Conservation (phyloP, 2,329 filamentous ascomycete genomes). For the Periconia macrospinosa region DNA sequence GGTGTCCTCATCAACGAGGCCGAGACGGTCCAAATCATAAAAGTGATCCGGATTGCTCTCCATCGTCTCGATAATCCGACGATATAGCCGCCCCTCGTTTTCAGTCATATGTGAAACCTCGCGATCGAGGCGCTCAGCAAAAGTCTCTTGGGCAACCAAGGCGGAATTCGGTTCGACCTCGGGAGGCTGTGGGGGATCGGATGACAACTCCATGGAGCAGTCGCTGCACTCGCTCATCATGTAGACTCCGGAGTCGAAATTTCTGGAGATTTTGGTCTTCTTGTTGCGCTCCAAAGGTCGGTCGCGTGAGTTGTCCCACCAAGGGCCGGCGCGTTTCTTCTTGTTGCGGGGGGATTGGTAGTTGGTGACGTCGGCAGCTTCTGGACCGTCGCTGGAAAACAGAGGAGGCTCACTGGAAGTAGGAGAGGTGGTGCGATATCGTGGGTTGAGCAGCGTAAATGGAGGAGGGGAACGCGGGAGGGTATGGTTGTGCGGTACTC, state of each 20-base stretch:
- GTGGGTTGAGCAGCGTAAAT: slow-evolving; percentile 15
- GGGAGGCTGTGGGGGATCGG: neutral
- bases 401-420: slow-evolving; percentile 37
- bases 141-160: neutral
- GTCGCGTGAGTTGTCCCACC: slow-evolving; percentile 27
- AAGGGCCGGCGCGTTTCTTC: slow-evolving; percentile 35
- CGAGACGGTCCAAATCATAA: neutral
- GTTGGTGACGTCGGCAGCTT: slow-evolving; percentile 31
- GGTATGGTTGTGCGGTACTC: slow-evolving; percentile 3
- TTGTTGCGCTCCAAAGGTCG: slow-evolving; percentile 20
- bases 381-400: slow-evolving; percentile 39
- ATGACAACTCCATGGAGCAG: slow-evolving; percentile 5
- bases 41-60: neutral
- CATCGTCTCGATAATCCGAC: neutral
- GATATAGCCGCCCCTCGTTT: neutral
- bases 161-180: neutral
- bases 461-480: slow-evolving; percentile 30
- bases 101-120: slow-evolving; percentile 9
- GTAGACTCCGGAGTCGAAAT: slow-evolving; percentile 35
- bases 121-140: slow-evolving; percentile 1
- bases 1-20: slow-evolving; percentile 9
- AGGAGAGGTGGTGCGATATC: slow-evolving; percentile 19
- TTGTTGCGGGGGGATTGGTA: slow-evolving; percentile 37
- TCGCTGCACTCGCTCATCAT: slow-evolving; percentile 36
- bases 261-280: slow-evolving; percentile 31